Base-by-base conservation (phyloP, 2,329 filamentous ascomycete genomes). In the Aschersonia sp. region DNA sequence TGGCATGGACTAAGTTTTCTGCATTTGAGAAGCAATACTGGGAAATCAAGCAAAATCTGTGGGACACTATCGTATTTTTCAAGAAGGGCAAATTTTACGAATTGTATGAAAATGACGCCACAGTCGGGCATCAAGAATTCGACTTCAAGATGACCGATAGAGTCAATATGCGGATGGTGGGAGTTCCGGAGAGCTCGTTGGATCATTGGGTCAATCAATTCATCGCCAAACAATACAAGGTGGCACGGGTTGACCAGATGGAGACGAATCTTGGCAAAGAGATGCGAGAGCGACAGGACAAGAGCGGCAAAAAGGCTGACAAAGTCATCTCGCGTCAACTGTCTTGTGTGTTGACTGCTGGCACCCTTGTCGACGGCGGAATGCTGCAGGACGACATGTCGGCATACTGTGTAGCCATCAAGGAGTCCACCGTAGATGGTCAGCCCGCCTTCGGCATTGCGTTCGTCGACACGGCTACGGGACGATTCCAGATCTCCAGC, bases 1-100 rank as follows among this genome's bases (percentile, higher is more conserved):
- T 72, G 35, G 87, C 87, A 0, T 94, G 83, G 81, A 68, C 68
- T 32, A 82, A 85, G 30, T 96, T 98, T 61, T 94, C 89, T 0
- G 78, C 90, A 0, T 98, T 98, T 54, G 92, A 98, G 66, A 94
- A 88, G 63, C 92, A 98, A 61, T 98, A 98, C 63, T 98, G 92
- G 92, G 87, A 94, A 58, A 97, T 98, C 64, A 98, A 98, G 68
- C 85, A 89, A 63, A 96, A 96, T 57, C 86, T 94, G 54, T 97
- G 87, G 85, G 88, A 96, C 55, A 96, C 89, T 0, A 83, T 98
- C 43, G 90, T 98, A 12, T 98, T 98, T 67, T 98, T 98, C 80
- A 98, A 97, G 67, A 98, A 98, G 71, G 92, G 92, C 58, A 98
- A 98, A 58, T 98, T 98, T 65, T 98, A 96, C 60, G 92, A 98